Evolutionary conservation across 495 filamentous ascomycete genomes (phyloP).

Genomic region (Margaritispora aquatica): DNA sequence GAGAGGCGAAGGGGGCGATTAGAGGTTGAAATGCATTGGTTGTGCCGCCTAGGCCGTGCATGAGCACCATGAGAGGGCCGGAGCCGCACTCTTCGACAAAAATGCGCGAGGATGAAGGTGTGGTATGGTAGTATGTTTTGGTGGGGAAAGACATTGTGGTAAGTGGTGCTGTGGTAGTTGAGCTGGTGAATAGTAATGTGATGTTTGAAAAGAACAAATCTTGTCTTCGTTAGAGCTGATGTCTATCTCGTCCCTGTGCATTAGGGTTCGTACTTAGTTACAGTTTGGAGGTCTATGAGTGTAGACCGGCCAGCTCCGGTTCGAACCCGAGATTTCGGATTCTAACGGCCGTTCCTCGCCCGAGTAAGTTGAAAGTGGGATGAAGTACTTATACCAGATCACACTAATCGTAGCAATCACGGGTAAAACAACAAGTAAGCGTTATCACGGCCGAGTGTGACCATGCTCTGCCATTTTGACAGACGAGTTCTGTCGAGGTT

Average conservation of each 20-base stretch:
- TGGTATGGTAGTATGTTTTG: conserved; percentile 10
- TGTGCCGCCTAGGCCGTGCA: conserved; percentile 18
- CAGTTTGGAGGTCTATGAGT: too few species aligned
- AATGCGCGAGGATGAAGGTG: background rate
- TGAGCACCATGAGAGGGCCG: conserved; percentile 10
- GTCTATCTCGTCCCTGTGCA: too few species aligned
- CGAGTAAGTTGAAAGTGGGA: background rate
- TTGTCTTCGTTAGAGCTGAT: too few species aligned
- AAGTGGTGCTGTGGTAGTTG: too few species aligned
- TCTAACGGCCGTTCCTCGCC: background rate
- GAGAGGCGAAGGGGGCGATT: conserved; percentile 3
- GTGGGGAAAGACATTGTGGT: conserved; percentile 1
- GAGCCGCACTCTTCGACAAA: conserved; percentile 11
- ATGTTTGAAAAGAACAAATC: too few species aligned
- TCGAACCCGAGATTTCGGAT: background rate
- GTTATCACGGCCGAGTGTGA: background rate
- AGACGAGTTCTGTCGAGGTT: background rate
- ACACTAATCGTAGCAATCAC: background rate
- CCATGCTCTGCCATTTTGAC: background rate
- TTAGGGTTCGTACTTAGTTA: too few species aligned
- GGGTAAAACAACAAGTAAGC: background rate
- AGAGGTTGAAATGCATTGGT: conserved; percentile 15
- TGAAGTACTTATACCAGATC: background rate
- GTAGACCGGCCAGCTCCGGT: background rate
- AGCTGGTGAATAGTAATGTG: background rate